phyloP scores from a whole-genome alignment of 805 yeast genomes.

The Suhomyces sp. region DNA sequence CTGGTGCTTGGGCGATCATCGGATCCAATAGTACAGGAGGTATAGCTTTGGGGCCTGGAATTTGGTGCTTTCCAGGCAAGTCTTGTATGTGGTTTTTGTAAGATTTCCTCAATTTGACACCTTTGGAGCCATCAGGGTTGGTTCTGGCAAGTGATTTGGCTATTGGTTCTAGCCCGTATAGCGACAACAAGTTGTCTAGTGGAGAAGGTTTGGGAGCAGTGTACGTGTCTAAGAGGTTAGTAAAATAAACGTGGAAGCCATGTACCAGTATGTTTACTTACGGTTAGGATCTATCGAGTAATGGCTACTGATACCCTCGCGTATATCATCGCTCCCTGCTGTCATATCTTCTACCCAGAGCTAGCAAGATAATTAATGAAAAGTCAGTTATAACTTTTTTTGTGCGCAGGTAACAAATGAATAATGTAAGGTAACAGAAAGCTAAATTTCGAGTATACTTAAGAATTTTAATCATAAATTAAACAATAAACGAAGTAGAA shows the following conservation, averaged over 20 bases:
- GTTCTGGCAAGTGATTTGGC: slow-evolving; percentile 82
- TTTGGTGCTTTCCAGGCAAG: slow-evolving; percentile 73
- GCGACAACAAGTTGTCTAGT: slow-evolving; percentile 60
- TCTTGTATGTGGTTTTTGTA: slow-evolving; percentile 91
- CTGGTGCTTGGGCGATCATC: slow-evolving; percentile 35
- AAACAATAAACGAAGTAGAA: slow-evolving; percentile 7
- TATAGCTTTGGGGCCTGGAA: slow-evolving; percentile 47
- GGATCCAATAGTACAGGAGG: slow-evolving; percentile 40
- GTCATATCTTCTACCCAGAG: not conserved
- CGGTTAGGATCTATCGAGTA: slow-evolving; percentile 28
- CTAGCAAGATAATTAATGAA: not conserved
- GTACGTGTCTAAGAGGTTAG: slow-evolving; percentile 26
- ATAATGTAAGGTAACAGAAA: no score
- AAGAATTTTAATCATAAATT: slow-evolving; percentile 4
- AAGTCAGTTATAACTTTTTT: not conserved
- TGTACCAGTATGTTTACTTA: slow-evolving; percentile 10
- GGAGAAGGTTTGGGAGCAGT: slow-evolving; percentile 64
- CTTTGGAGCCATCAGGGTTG: slow-evolving; percentile 85
- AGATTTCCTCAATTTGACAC: slow-evolving; percentile 89
- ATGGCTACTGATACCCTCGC: slow-evolving; percentile 17
- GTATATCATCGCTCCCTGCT: slow-evolving; percentile 3
- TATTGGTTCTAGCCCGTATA: slow-evolving; percentile 64
- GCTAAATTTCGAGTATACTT: not conserved
- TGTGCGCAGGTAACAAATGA: not conserved
- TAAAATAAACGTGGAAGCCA: not conserved